A percentile compares a stretch with the other conserved stretches of the same genome.
These are phyloP conservation scores for Candolleomyces aberdarensis DNA, from an alignment of 768 basidiomycete genomes.

Conservation along the genomic window DNA sequence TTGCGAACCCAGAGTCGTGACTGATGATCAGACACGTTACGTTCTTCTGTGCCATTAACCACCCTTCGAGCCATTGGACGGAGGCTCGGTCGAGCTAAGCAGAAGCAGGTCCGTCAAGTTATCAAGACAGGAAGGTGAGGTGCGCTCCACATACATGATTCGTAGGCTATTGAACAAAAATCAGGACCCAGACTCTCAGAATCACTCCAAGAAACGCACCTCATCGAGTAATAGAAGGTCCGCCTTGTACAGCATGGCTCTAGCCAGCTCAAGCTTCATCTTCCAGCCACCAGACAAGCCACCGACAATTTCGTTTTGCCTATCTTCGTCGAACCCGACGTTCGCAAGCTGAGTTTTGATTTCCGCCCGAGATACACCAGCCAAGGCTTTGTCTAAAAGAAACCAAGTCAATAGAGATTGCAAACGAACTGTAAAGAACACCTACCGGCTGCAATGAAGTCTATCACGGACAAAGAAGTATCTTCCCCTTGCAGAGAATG, in stretches of 20 bases:
- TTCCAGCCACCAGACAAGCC: conserved; percentile 98
- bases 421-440: background rate
- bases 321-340: conserved; percentile 87
- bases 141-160: conserved; percentile 67
- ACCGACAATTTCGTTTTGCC: conserved; percentile 83
- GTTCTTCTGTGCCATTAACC: conserved; percentile 75
- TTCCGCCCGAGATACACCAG: conserved; percentile 57
- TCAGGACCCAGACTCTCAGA: background rate
- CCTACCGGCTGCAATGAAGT: conserved; percentile 86
- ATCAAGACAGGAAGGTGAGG: conserved; percentile 5
- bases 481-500: conserved; percentile 96
- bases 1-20: conserved; percentile 87
- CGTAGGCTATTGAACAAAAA: conserved; percentile 55
- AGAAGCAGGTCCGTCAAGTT: conserved; percentile 4
- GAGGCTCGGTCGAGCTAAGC: conserved; percentile 74
- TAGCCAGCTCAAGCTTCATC: conserved; percentile 95
- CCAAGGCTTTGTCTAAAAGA: conserved; percentile 63
- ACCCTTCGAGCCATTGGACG: conserved; percentile 90
- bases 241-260: conserved; percentile 96
- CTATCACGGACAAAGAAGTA: conserved; percentile 72
- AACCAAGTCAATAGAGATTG: background rate
- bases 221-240: conserved; percentile 85
- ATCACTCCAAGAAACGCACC: conserved; percentile 33
- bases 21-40: conserved; percentile 92
- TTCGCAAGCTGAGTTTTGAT: conserved; percentile 78